A percentile compares a stretch with the other conserved stretches of the same genome.
These are phyloP conservation scores for Leucocoprinus leucothites DNA, from an alignment of 768 basidiomycete genomes.

Conservation along the genomic window DNA sequence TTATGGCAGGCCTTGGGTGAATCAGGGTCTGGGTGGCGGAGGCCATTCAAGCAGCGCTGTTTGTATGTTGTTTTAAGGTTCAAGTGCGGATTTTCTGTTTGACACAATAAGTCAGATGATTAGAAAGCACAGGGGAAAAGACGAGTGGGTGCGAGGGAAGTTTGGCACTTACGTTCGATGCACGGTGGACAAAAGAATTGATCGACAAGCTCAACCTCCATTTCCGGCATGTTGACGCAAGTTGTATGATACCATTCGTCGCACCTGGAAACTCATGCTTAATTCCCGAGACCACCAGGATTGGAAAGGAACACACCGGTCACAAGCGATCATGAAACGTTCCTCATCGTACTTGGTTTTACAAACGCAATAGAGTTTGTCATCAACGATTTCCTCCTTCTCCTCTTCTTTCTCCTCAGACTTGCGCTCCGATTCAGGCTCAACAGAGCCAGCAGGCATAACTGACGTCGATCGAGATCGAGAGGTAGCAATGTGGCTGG, in stretches of 20 bases:
- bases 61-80: constrained; percentile 76
- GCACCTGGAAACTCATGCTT: constrained; percentile 46
- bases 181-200: constrained; percentile 89
- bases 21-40: constrained; percentile 57
- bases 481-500: constrained; percentile 28
- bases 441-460: constrained; percentile 47
- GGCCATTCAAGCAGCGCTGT: constrained; percentile 68
- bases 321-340: constrained; percentile 90
- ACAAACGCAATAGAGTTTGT: constrained; percentile 84
- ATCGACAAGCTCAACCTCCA: constrained; percentile 84
- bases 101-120: constrained; percentile 3
- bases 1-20: constrained; percentile 73
- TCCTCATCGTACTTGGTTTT: constrained; percentile 86
- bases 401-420: constrained; percentile 44
- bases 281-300: not conserved
- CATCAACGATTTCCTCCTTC: constrained; percentile 52
- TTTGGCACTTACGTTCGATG: constrained; percentile 69
- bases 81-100: constrained; percentile 57
- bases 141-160: no score
- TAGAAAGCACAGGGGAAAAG: constrained; percentile 15
- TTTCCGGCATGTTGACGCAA: constrained; percentile 80
- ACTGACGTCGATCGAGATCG: constrained; percentile 72
- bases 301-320: constrained; percentile 53
- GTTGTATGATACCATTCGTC: constrained; percentile 94
- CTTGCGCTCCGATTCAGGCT: constrained; percentile 32